Evolutionary conservation across 2,329 filamentous ascomycete species (phyloP).

Genomic region (Nigrograna mackinnonii): DNA sequence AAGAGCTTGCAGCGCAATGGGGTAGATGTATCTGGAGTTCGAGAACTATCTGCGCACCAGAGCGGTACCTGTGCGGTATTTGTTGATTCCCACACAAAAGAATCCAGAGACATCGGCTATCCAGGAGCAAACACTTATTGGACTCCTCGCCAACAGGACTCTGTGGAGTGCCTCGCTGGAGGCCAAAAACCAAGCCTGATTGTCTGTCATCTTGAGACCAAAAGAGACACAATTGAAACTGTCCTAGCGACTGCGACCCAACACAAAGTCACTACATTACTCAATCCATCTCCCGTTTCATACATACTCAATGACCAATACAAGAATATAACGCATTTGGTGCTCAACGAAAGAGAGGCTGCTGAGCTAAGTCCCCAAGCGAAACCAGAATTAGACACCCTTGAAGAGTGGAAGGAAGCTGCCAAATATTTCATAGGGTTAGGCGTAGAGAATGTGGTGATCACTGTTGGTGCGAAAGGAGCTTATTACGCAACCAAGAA

Average conservation of each 20-base stretch:
- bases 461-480: slow-evolving; percentile 1
- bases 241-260: slow-evolving; percentile 1
- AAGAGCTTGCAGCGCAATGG: not conserved
- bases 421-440: not conserved
- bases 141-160: not conserved
- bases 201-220: slow-evolving; percentile 1
- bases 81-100: not conserved
- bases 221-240: slow-evolving; percentile 1
- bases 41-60: not conserved
- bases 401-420: not conserved
- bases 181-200: not conserved
- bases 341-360: slow-evolving; percentile 2
- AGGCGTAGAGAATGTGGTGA: slow-evolving; percentile 3
- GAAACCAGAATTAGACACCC: not conserved
- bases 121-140: not conserved
- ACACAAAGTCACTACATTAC: not conserved
- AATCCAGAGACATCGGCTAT: not conserved
- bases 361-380: not conserved
- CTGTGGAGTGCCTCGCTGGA: not conserved
- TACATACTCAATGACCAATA: not conserved
- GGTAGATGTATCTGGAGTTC: slow-evolving; percentile 1
- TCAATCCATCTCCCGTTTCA: not conserved
- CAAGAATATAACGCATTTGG: not conserved
- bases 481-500: slow-evolving; percentile 3
- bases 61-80: slow-evolving; percentile 1